Conservation (phyloP, 2,329 filamentous ascomycete species). For the Uncinocarpus reesii region DNA sequence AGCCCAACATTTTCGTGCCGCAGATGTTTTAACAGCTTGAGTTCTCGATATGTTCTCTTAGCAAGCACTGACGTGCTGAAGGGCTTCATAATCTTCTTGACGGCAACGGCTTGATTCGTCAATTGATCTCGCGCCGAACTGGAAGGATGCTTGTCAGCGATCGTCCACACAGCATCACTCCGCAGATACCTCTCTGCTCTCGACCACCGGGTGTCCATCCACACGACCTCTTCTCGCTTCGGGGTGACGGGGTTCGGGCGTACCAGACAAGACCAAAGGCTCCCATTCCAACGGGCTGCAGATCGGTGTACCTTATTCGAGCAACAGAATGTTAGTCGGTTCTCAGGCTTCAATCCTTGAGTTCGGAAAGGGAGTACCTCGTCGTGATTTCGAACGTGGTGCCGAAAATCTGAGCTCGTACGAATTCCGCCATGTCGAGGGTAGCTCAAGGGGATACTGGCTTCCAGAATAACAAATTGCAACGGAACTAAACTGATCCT, state of each 20-base stretch:
- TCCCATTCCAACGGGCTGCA: constrained; percentile 98
- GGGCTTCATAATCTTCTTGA: constrained; percentile 99
- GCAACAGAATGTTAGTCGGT: constrained; percentile 23
- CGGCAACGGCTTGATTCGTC: constrained; percentile 88
- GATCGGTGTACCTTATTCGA: constrained; percentile 70
- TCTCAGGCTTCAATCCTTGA: constrained; percentile 3
- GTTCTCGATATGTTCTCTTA: constrained; percentile 92
- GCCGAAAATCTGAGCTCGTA: constrained; percentile 97
- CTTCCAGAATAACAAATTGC: neutral
- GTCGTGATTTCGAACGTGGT: constrained; percentile 99
- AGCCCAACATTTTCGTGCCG: constrained; percentile 80
- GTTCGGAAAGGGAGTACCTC: constrained; percentile 49
- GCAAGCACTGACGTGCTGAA: constrained; percentile 98
- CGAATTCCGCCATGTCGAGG: constrained; percentile 81
- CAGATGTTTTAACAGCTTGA: constrained; percentile 94
- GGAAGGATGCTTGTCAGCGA: constrained; percentile 15
- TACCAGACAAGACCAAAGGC: constrained; percentile 98
- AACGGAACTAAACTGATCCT: neutral
- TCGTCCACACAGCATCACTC: neutral
- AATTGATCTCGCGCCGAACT: constrained; percentile 97
- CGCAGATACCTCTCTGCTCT: neutral
- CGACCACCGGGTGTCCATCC: neutral
- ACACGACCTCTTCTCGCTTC: neutral
- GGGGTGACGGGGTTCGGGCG: constrained; percentile 23
- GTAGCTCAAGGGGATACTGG: neutral